Evolutionary conservation across 192 early-diverging fungal species (phyloP).

Genomic region (Thoreauomyces humboldtii): DNA sequence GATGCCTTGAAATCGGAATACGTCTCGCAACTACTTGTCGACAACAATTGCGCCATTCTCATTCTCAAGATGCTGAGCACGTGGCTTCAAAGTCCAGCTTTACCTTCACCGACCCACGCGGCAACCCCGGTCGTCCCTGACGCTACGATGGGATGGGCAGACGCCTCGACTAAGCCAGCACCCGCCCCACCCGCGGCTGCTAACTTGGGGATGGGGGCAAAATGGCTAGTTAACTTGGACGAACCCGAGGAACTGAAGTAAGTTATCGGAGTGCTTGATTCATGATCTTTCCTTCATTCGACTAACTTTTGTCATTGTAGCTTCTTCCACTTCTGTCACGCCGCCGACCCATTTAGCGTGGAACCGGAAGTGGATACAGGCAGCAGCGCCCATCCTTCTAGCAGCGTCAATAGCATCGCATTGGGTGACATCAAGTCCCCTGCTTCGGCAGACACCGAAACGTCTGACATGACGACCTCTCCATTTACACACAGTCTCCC

Average conservation of each 20-base stretch:
- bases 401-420: no score
- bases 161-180: background rate
- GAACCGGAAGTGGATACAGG: no score
- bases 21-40: slow-evolving; percentile 72
- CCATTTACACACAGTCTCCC: no score
- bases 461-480: no score
- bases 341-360: background rate
- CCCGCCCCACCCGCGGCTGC: background rate
- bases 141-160: background rate
- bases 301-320: slow-evolving; percentile 6
- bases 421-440: no score
- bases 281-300: background rate
- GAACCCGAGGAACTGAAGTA: slow-evolving; percentile 40
- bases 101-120: slow-evolving; percentile 21
- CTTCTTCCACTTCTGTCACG: slow-evolving; percentile 32
- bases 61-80: slow-evolving; percentile 75
- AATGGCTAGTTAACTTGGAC: slow-evolving; percentile 36
- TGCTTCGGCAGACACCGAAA: no score
- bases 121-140: background rate
- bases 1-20: slow-evolving; percentile 77
- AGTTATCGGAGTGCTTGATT: background rate
- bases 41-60: slow-evolving; percentile 79
- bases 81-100: slow-evolving; percentile 59
- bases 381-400: no score
- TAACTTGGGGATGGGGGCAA: slow-evolving; percentile 28